Conservation (phyloP, 495 filamentous ascomycete genomes). For the Penicillium chermesinum region DNA sequence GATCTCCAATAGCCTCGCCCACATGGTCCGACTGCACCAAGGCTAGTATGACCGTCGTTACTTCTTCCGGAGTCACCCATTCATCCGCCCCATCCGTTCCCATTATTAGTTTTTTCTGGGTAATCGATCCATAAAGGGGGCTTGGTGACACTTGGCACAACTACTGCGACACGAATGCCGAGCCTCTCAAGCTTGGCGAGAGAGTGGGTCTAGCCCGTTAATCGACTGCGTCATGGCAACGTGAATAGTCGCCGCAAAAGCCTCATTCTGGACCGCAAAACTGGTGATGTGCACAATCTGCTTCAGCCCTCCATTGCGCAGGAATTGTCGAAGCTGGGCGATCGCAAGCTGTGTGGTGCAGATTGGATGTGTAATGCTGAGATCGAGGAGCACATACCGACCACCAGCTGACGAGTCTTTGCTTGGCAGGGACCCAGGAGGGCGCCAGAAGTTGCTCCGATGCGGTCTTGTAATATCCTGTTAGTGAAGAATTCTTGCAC, state of each 20-base stretch:
- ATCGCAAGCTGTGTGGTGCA: constrained; percentile 62
- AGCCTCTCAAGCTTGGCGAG: constrained; percentile 45
- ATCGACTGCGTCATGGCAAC: constrained; percentile 59
- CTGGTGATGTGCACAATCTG: constrained; percentile 57
- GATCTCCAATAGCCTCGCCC: constrained; percentile 40
- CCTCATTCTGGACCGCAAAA: constrained; percentile 55
- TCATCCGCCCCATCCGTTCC: constrained; percentile 44
- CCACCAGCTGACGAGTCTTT: constrained; percentile 42
- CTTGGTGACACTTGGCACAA: constrained; percentile 62
- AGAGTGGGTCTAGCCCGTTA: constrained; percentile 53
- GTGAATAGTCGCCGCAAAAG: constrained; percentile 52
- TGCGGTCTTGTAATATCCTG: constrained; percentile 17
- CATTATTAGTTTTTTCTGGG: constrained; percentile 59
- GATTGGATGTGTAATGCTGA: constrained; percentile 67
- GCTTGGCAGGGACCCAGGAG: constrained; percentile 47
- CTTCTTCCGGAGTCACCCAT: constrained; percentile 62
- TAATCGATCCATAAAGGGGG: constrained; percentile 66
- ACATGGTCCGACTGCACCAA: constrained; percentile 49
- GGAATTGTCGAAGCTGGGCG: constrained; percentile 44
- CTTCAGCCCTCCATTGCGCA: constrained; percentile 33
- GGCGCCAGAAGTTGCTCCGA: constrained; percentile 64
- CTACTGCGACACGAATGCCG: constrained; percentile 59
- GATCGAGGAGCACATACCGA: constrained; percentile 55
- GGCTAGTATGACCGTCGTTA: constrained; percentile 59
- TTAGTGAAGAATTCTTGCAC: too few relatives aligned